Evolutionary conservation across 192 early-diverging fungal species (phyloP), one percentile per base, ranked within the genome.

Genomic region (Coemansia sp.): DNA sequence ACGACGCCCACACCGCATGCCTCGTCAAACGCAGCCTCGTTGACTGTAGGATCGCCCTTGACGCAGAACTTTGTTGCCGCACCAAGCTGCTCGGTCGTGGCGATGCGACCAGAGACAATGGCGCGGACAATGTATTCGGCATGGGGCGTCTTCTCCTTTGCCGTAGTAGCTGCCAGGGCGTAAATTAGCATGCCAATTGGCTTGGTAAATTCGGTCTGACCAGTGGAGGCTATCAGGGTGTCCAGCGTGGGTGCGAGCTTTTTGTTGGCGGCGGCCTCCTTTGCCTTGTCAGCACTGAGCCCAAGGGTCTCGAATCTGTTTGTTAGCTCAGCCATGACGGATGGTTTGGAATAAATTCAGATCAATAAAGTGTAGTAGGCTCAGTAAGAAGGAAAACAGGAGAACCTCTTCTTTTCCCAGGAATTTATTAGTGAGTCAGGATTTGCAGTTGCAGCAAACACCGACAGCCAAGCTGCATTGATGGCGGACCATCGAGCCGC

Each of bases 211-310:
- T 85, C 84, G 32, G 68, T 50, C 66, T 72, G 61, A 14, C 86
- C 82, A 8, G 92, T 90, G 41, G 87, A 86, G 34, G 74, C 62
- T 53, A 96, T 90, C n/a, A 89, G 82, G 26, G 56, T 67, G 56
- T 86, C 82, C 32, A 99, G 83, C 19, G 82, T 85, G 5, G 90
- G 88, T 3, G 90, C 88, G 9, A 99, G 79, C 76, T 97, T 98
- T 77, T 98, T 99, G 84, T 99, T 99, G 55, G 86, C 87, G 32
- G 89, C 91, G 0, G 95, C 94, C 67, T 98, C 94, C 73, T 91
- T 91, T 59, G 95, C 95, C 74, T 97, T 95, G 62, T 87, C 84
- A 67, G 91, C 89, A 14, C 87, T 86, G 33, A 99, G 83, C 12
- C 97, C 97, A 62, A 98, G 91, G 41, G 82, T 81, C 70, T 87